Percentiles rank a stretch among this genome's conserved stretches.
These are phyloP conservation scores for Diutina neorugosa DNA, from an alignment of 1,139 yeast genomes.

Conservation along the genomic window DNA sequence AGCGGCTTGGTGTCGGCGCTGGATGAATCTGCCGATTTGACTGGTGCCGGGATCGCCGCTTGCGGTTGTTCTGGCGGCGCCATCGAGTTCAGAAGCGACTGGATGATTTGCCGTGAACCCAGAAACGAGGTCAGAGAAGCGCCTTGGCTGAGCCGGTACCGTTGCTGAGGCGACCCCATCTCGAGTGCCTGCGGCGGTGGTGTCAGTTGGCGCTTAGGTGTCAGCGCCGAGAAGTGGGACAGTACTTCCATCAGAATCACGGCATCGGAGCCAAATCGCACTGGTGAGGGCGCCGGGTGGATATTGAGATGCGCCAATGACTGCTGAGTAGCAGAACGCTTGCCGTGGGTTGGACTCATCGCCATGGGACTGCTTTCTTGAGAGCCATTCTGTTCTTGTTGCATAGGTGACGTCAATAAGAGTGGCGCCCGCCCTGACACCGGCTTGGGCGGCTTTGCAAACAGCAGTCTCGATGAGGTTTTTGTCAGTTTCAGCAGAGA, in stretches of 20 bases:
- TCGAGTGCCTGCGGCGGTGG: neutral
- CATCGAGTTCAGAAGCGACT: neutral
- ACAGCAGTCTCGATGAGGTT: neutral
- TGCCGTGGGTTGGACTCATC: neutral
- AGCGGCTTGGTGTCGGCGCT: neutral
- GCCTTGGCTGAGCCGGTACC: neutral
- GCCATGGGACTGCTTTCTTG: neutral
- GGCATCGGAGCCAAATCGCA: neutral
- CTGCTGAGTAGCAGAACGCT: neutral
- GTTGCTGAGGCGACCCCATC: neutral
- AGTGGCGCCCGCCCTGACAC: neutral
- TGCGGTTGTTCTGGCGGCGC: neutral
- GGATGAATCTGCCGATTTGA: neutral
- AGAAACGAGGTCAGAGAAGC: neutral
- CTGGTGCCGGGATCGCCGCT: neutral
- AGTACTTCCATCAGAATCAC: neutral
- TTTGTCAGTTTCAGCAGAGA: neutral
- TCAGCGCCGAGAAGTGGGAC: slow-evolving; percentile 1
- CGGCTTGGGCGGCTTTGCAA: neutral
- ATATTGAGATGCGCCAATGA: neutral
- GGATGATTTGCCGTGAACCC: neutral
- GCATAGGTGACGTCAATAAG: neutral
- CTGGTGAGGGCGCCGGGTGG: neutral
- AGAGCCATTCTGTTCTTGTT: neutral
- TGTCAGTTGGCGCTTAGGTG: neutral